phyloP scores from a whole-genome alignment of 1,139 yeast genomes.

The Blastobotrys apis region DNA sequence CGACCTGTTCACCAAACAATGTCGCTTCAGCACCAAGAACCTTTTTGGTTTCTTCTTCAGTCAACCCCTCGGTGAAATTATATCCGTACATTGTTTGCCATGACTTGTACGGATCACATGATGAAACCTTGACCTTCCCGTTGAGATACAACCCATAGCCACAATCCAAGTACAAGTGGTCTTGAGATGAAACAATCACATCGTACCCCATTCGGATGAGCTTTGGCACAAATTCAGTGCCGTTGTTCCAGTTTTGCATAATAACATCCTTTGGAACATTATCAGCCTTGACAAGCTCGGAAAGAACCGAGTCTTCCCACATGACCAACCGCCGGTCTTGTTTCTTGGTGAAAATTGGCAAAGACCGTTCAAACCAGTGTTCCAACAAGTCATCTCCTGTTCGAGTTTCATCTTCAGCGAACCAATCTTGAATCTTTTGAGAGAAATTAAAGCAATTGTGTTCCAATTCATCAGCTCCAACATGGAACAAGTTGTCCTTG shows the following conservation, averaged over 20 bases:
- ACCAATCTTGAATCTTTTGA: constrained; percentile 30
- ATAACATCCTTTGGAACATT: constrained; percentile 34
- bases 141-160: constrained; percentile 46
- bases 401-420: constrained; percentile 28
- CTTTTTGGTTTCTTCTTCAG: constrained; percentile 30
- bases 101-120: constrained; percentile 48
- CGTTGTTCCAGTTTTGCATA: constrained; percentile 43
- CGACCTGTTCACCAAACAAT: constrained; percentile 45
- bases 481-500: constrained; percentile 42
- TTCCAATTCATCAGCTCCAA: constrained; percentile 45
- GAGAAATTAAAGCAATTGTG: constrained; percentile 39
- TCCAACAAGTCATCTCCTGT: constrained; percentile 37
- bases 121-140: constrained; percentile 38
- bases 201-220: constrained; percentile 42
- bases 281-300: constrained; percentile 18
- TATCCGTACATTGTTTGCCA: constrained; percentile 45
- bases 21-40: constrained; percentile 45
- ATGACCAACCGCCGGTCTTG: constrained; percentile 34
- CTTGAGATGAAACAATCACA: constrained; percentile 42
- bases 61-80: constrained; percentile 30
- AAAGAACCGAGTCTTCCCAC: constrained; percentile 46
- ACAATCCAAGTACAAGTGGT: constrained; percentile 45
- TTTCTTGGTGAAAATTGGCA: constrained; percentile 36
- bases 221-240: constrained; percentile 27
- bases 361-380: constrained; percentile 38